Conservation (phyloP, 2,329 filamentous ascomycete species). For the Trichoderma sp. region DNA sequence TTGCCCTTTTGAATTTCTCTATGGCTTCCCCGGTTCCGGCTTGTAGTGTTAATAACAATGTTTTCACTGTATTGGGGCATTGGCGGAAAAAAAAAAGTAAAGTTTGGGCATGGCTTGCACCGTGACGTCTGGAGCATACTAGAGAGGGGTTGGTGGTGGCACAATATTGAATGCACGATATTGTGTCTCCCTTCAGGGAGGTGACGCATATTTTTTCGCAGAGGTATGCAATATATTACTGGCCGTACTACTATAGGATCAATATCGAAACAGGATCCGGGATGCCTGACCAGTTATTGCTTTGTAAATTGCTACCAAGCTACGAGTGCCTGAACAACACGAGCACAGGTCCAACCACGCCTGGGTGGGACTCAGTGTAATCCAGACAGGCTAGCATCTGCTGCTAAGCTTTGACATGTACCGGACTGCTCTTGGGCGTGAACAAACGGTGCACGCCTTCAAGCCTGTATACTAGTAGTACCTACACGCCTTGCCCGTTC, state of each 20-base stretch:
- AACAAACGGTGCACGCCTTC: not conserved
- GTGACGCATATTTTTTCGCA: not conserved
- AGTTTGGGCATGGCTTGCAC: not conserved
- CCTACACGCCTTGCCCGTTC: not conserved
- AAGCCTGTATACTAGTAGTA: too few species aligned
- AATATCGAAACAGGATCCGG: not conserved
- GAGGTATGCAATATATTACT: conserved; percentile 4
- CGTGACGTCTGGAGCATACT: not conserved
- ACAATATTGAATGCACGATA: not conserved
- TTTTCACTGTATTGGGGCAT: not conserved
- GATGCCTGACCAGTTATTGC: not conserved
- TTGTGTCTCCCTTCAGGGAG: not conserved
- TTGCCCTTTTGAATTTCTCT: not conserved
- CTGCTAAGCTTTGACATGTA: conserved; percentile 1
- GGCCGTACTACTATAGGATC: not conserved
- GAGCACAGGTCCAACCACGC: not conserved
- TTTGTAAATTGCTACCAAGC: not conserved
- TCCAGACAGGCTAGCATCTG: not conserved
- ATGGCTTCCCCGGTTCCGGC: not conserved
- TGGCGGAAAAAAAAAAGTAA: not conserved
- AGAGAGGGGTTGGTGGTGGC: not conserved
- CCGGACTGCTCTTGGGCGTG: not conserved
- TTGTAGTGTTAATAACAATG: not conserved
- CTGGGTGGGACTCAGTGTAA: conserved; percentile 7
- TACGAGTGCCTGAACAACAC: not conserved